A percentile compares a stretch with the other conserved stretches of the same genome.
Evolutionary conservation across 176 grass and related monocot species (phyloP).

Genomic region (Bromus sterilis): DNA sequence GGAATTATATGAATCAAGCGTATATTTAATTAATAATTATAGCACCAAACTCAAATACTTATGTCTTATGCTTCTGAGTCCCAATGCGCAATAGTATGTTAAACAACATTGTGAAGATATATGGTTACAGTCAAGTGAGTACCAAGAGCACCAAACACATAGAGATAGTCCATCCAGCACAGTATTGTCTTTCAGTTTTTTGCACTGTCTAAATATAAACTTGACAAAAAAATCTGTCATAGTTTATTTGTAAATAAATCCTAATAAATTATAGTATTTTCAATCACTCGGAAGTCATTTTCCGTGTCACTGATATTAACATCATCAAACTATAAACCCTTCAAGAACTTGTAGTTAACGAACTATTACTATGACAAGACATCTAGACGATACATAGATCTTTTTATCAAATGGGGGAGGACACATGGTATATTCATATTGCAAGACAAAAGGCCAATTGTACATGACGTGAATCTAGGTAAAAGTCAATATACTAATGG

Average conservation of each 20-base stretch:
- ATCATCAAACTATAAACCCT: not conserved
- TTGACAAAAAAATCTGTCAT: not conserved
- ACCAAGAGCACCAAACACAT: not conserved
- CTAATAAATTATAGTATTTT: not conserved
- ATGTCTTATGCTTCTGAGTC: not conserved
- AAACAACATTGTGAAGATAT: not conserved
- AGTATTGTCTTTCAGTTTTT: not conserved
- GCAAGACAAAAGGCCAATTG: not conserved
- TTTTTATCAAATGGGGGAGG: not conserved
- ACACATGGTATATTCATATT: not conserved
- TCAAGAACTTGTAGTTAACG: not conserved
- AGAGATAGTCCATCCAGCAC: not conserved
- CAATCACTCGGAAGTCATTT: not conserved
- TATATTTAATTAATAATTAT: not conserved
- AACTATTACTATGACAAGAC: not conserved
- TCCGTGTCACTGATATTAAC: not conserved
- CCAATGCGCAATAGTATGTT: not conserved
- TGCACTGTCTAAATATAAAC: not conserved
- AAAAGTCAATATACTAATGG: not conserved
- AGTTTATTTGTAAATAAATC: not conserved
- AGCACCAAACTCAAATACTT: not conserved
- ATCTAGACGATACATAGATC: not conserved
- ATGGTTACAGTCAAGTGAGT: not conserved
- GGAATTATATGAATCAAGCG: not conserved
- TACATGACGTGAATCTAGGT: not conserved